Evolutionary conservation across 192 early-diverging fungal species (phyloP).

Genomic region (Entomortierella parvispora): DNA sequence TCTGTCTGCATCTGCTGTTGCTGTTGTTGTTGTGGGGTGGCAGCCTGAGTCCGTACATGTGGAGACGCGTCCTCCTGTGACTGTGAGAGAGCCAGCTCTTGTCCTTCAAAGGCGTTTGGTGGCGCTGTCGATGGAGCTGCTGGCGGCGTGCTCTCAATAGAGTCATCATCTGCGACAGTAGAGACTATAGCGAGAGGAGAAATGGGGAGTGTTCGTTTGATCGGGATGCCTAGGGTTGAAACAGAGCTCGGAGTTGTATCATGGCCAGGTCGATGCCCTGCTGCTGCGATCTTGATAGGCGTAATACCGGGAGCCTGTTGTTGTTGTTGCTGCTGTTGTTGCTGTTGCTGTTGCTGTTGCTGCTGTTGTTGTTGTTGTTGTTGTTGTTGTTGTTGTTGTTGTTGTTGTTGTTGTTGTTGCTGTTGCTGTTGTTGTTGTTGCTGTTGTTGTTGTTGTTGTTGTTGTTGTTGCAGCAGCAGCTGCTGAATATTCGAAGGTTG

Average conservation of each 20-base stretch:
- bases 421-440: too few relatives aligned
- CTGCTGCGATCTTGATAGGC: background rate
- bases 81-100: too few relatives aligned
- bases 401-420: too few relatives aligned
- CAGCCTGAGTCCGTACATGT: background rate
- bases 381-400: too few relatives aligned
- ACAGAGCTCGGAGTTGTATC: background rate
- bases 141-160: background rate
- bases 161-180: constrained; percentile 2
- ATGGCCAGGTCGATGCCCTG: background rate
- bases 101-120: background rate
- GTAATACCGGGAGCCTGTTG: background rate
- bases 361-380: too few relatives aligned
- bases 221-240: background rate
- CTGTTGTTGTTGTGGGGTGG: background rate
- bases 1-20: background rate
- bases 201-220: constrained; percentile 34
- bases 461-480: background rate
- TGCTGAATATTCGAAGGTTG: too few relatives aligned
- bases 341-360: too few relatives aligned
- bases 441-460: background rate
- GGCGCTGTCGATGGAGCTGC: background rate
- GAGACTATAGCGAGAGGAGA: constrained; percentile 29
- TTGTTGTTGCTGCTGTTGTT: too few relatives aligned
- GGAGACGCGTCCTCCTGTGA: too few relatives aligned